A percentile compares a stretch with the other conserved stretches of the same genome.
These are phyloP conservation scores for Schizopora paradoxa DNA, from an alignment of 1,284 basidiomycete species.

Conservation along the genomic window DNA sequence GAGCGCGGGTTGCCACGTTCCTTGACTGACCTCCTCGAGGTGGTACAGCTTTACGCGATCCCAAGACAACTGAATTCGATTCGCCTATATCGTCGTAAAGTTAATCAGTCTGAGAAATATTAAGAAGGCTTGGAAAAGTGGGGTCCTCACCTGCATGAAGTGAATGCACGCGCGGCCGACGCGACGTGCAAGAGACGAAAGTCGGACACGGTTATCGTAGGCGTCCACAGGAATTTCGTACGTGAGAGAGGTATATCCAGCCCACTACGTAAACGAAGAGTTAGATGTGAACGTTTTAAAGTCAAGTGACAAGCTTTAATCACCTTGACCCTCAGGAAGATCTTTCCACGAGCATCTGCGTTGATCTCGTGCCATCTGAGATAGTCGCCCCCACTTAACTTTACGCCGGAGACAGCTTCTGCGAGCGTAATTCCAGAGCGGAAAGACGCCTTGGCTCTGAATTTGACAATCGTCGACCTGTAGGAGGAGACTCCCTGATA, in stretches of 20 bases:
- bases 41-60: conserved; percentile 66
- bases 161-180: conserved; percentile 67
- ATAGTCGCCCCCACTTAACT: conserved; percentile 52
- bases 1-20: conserved; percentile 60
- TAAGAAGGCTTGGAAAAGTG: conserved; percentile 6
- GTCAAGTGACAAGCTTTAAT: conserved; percentile 22
- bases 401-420: conserved; percentile 62
- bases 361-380: conserved; percentile 61
- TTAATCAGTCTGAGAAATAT: conserved; percentile 18
- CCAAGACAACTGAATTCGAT: conserved; percentile 61
- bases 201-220: conserved; percentile 56
- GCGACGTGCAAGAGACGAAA: conserved; percentile 62
- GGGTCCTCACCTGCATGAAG: conserved; percentile 56
- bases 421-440: conserved; percentile 59
- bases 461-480: conserved; percentile 50
- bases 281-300: conserved; percentile 6
- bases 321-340: conserved; percentile 60
- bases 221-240: conserved; percentile 71
- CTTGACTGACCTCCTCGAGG: conserved; percentile 62
- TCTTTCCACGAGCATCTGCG: conserved; percentile 51
- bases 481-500: conserved; percentile 38
- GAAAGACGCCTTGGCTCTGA: conserved; percentile 65
- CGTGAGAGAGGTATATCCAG: conserved; percentile 62
- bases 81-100: conserved; percentile 39
- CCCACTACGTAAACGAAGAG: conserved; percentile 41